Conservation (phyloP, 2,329 filamentous ascomycete genomes). For the Calonectria fujianensis region DNA sequence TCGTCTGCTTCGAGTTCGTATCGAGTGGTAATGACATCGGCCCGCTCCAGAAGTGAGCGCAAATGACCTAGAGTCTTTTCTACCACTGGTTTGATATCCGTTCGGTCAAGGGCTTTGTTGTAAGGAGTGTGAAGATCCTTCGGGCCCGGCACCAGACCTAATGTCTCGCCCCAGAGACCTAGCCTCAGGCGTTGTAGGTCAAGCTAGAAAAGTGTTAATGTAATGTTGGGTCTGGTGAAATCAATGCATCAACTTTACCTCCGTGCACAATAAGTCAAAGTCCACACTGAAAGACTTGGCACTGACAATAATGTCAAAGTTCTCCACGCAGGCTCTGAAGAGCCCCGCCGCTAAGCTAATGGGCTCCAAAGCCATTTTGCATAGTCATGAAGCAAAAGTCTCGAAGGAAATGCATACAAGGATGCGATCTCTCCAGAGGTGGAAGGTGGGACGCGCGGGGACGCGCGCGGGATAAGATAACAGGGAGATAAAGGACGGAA, state of each 20-base stretch:
- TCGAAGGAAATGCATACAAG: not conserved
- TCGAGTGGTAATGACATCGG: constrained; percentile 16
- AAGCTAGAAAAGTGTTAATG: constrained; percentile 10
- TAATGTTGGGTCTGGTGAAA: too few species aligned
- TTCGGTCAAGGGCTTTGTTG: constrained; percentile 9
- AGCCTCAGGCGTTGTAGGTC: constrained; percentile 28
- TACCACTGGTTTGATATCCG: constrained; percentile 13
- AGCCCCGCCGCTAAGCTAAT: constrained; percentile 13
- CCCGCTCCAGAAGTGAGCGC: not conserved
- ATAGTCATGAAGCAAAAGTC: not conserved
- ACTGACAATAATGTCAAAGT: constrained; percentile 34
- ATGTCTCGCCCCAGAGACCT: constrained; percentile 26
- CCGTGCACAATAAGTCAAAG: constrained; percentile 34
- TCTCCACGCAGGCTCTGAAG: constrained; percentile 29
- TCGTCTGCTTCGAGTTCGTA: constrained; percentile 2
- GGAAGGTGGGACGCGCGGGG: not conserved
- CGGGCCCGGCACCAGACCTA: constrained; percentile 21
- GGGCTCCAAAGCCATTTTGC: not conserved
- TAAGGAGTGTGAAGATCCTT: not conserved
- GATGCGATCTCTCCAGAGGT: not conserved
- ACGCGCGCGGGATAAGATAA: not conserved
- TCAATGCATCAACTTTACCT: not conserved
- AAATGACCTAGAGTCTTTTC: constrained; percentile 16
- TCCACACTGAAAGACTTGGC: constrained; percentile 23
- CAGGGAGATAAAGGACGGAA: not conserved